phyloP scores from a whole-genome alignment of 1,284 basidiomycete genomes.

The Sporisorium scitamineum region DNA sequence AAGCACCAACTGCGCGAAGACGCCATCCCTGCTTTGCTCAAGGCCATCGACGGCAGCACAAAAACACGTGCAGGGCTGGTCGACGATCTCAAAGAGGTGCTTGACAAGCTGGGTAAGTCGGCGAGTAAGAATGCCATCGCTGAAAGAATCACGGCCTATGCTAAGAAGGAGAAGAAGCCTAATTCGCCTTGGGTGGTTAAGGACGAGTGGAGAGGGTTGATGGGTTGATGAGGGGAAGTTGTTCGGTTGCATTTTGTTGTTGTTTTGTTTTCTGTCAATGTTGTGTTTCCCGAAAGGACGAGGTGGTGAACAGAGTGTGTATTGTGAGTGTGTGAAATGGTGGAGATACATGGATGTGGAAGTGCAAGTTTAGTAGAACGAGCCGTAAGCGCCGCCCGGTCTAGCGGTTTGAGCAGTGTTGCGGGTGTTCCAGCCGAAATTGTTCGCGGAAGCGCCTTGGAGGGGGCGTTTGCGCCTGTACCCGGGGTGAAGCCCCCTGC shows the following conservation, averaged over 20 bases:
- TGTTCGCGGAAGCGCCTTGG: conserved; percentile 2
- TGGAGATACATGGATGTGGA: background rate
- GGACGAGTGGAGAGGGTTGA: conserved; percentile 36
- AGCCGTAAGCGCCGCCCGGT: conserved; percentile 45
- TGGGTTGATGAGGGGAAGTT: background rate
- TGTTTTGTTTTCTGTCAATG: background rate
- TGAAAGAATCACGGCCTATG: conserved; percentile 48
- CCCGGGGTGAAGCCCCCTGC: conserved; percentile 21
- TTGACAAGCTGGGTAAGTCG: conserved; percentile 44
- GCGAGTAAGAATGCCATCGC: conserved; percentile 60
- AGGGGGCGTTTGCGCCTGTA: conserved; percentile 31
- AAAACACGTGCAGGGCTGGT: conserved; percentile 57
- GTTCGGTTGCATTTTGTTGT: background rate
- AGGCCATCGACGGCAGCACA: conserved; percentile 53
- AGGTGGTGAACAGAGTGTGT: no score
- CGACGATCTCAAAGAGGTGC: conserved; percentile 58
- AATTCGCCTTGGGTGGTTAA: conserved; percentile 54
- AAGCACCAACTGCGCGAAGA: conserved; percentile 43
- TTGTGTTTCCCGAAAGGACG: no score
- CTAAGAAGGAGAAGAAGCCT: conserved; percentile 53
- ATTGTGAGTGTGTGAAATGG: background rate
- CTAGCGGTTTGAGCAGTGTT: conserved; percentile 8
- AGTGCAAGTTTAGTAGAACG: conserved; percentile 31
- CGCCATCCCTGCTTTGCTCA: conserved; percentile 50
- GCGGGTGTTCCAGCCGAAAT: conserved; percentile 18